phyloP scores from a whole-genome alignment of 2,329 filamentous ascomycete species.

The Venturia nashicola region DNA sequence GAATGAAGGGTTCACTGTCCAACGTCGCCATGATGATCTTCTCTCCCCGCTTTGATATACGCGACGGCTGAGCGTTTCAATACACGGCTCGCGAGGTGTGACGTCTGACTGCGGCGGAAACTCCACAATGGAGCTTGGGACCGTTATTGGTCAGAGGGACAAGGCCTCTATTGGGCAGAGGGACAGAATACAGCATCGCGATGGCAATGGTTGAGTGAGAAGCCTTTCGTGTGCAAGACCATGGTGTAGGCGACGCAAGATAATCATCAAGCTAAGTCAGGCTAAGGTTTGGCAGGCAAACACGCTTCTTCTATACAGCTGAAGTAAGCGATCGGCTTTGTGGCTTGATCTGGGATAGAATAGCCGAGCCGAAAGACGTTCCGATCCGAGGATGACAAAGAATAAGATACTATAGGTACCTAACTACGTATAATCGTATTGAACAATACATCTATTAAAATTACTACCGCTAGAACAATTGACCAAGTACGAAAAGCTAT shows the following conservation, averaged over 20 bases:
- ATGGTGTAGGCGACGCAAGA: neutral
- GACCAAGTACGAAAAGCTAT: too few species aligned
- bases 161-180: too few species aligned
- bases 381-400: neutral
- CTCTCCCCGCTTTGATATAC: neutral
- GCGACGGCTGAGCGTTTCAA: neutral
- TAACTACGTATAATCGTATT: too few species aligned
- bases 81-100: neutral
- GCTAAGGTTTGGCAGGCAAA: neutral
- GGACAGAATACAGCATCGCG: neutral
- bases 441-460: too few species aligned
- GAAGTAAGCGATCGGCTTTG: neutral
- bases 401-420: too few species aligned
- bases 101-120: neutral
- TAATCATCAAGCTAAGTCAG: neutral
- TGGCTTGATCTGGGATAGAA: neutral
- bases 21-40: neutral
- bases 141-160: too few species aligned
- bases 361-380: neutral
- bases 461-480: too few species aligned
- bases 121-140: neutral
- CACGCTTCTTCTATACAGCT: neutral
- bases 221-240: neutral
- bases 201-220: neutral
- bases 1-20: neutral